These are phyloP conservation scores for Pythium rishiriense DNA, from an alignment of 352 stramenopile species.

Conservation along the genomic window DNA sequence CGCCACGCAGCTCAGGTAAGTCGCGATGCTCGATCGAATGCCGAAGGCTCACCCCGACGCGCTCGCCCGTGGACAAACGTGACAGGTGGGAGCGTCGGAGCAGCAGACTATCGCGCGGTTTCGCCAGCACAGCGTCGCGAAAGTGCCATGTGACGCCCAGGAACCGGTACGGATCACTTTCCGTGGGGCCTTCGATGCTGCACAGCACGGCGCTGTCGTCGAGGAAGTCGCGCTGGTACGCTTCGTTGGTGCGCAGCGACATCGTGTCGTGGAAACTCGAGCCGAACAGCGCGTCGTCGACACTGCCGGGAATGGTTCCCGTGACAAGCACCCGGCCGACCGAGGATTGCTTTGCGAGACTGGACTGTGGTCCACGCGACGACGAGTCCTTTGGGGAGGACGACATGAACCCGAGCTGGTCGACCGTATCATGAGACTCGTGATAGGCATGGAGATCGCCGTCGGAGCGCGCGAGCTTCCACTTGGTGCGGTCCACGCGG, in stretches of 20 bases:
- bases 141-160: constrained; percentile 34
- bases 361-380: constrained; percentile 36
- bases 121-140: constrained; percentile 27
- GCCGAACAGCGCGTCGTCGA: constrained; percentile 61
- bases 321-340: constrained; percentile 25
- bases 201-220: constrained; percentile 32
- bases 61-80: constrained; percentile 30
- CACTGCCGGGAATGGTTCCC: constrained; percentile 36
- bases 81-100: constrained; percentile 15
- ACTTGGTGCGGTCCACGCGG: constrained; percentile 38
- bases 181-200: constrained; percentile 27
- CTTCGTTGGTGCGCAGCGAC: constrained; percentile 34
- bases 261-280: constrained; percentile 40
- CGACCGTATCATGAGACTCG: constrained; percentile 17
- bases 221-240: constrained; percentile 40
- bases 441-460: constrained; percentile 39
- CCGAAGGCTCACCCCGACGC: constrained; percentile 43
- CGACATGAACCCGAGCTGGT: constrained; percentile 18
- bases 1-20: constrained; percentile 40
- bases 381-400: constrained; percentile 41
- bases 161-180: constrained; percentile 38
- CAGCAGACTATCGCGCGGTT: constrained; percentile 42
- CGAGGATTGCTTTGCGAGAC: neutral
- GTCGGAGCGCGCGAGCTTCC: constrained; percentile 38
- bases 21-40: constrained; percentile 57